Evolutionary conservation across 2,329 filamentous ascomycete species (phyloP).

Genomic region (Shiraia bambusicola): DNA sequence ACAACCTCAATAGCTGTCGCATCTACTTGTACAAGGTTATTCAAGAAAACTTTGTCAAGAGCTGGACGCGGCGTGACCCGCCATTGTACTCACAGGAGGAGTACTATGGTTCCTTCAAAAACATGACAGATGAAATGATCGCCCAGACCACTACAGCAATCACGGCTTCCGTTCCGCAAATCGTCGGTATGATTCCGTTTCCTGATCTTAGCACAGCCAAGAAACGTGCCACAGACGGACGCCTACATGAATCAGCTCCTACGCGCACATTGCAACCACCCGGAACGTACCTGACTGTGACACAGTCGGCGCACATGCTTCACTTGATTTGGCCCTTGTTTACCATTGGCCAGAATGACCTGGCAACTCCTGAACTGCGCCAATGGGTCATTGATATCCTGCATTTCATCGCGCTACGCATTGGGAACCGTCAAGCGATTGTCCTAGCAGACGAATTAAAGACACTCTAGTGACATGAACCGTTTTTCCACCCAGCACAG

Average conservation of each 20-base stretch:
- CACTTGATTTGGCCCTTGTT: slow-evolving; percentile 34
- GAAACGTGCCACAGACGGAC: neutral
- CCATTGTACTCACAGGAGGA: slow-evolving; percentile 15
- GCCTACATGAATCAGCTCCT: neutral
- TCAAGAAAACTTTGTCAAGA: slow-evolving; percentile 21
- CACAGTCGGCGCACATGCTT: slow-evolving; percentile 24
- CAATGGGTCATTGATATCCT: slow-evolving; percentile 27
- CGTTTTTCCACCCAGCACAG: no score
- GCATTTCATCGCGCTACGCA: slow-evolving; percentile 22
- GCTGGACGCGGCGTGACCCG: slow-evolving; percentile 7
- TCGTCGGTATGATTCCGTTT: slow-evolving; percentile 33
- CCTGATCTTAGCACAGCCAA: slow-evolving; percentile 8
- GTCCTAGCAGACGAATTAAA: slow-evolving; percentile 26
- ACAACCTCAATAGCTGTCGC: slow-evolving; percentile 27
- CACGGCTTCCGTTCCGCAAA: slow-evolving; percentile 30
- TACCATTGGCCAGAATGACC: slow-evolving; percentile 14
- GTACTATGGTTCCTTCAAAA: slow-evolving; percentile 8
- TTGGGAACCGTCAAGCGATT: slow-evolving; percentile 31
- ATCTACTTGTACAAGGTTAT: slow-evolving; percentile 27
- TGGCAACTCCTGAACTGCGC: slow-evolving; percentile 16
- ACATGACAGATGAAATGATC: slow-evolving; percentile 17
- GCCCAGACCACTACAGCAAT: slow-evolving; percentile 12
- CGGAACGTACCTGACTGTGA: slow-evolving; percentile 25
- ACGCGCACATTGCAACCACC: slow-evolving; percentile 18
- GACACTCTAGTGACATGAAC: slow-evolving; percentile 2